Evolutionary conservation across 495 filamentous ascomycete genomes (phyloP), one percentile per base, ranked within the genome.

Genomic region (Amphirosellinia nigrospora): DNA sequence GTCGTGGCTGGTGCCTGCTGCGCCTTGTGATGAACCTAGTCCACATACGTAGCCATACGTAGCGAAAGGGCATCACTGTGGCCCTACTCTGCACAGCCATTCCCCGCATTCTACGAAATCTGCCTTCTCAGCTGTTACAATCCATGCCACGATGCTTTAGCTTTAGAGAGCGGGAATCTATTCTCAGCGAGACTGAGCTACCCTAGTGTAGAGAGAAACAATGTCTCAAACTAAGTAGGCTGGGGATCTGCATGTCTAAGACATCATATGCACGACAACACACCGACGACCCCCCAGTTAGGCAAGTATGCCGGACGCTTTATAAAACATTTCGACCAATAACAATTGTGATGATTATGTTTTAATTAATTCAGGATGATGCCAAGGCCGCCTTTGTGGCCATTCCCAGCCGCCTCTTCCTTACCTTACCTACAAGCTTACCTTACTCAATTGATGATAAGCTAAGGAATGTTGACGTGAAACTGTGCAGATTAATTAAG

Each of bases 1-100:
- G n/a, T 23, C 26, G 60, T 63, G 60, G 60, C 60, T 63, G 45
- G 56, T 41, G 36, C 58, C 41, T 61, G 58, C 58, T 61, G 58
- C 58, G 58, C 58, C 58, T 58, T 61, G 58, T 28, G 36, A n/a
- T 61, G 58, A 16, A 58, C 50, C 13, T 52, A 21, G 48, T 52
- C 48, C 11, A 52, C 26, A 16, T 53, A 30, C 50, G 13, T 4
- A 53, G 1, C 41, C 15, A 1, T 15, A 15, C 39, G 0, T 23
- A 48, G 19, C 45, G 23, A 52, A 45, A 34, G 53, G 53, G 53
- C 53, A 58, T 30, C 4, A 11, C 23, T 3, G 34, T 6, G 36
- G n/a, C 32, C 58, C 55, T 58, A 0, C 36, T 16, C 19, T 60
- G 58, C 58, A 41, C 58, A 26, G 58, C 58, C 36, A 58, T 53